Base-by-base conservation (phyloP, 177 flowering plant species). In the Vitis hybrid region DNA sequence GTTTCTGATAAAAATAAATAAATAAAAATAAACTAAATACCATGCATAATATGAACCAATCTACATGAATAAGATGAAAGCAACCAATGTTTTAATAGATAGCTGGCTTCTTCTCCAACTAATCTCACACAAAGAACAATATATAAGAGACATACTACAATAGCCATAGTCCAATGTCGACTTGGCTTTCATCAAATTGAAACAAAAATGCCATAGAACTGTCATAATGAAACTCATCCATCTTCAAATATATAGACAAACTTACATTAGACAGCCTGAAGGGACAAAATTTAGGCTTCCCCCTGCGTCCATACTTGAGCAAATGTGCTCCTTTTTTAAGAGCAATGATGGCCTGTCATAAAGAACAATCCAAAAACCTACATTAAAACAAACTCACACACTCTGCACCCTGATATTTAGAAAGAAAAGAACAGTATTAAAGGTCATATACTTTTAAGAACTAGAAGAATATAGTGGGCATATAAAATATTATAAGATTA, bases 251-350 rank as follows among this genome's bases (percentile, higher is more conserved):
- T 1, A 17, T 10, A 18, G 18, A 13, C 7, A 62, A 26, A 54
- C 76, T 69, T 77, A 77, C 80, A 70, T 70, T 69, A 9, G 80
- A 54, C 59, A 77, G 70, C 49, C 76, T 56, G 65, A 77, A 77
- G 51, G 80, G 80, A 48, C 80, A 77, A 73, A 77, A 60, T 26
- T 77, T 77, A 26, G 80, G 80, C 74, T 77, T 77, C 65, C 80
- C 80, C 63, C 80, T 72, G 11, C 80, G 69, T 48, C 80, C 80
- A 62, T 77, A 73, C 64, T 77, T 77, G 54, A 77, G 80, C 73
- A 77, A 62, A 18, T 62, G 60, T 15, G 80, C 76, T 32, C 80
- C 80, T 66, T 70, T 77, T 58, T 77, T 77, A 23, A 77, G 74
- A 26, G 80, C 76, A 48, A 76, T 77, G 70, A 77, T 66, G 57